Evolutionary conservation across 2,329 filamentous ascomycete species (phyloP).

Genomic region (Penicillium sp.): DNA sequence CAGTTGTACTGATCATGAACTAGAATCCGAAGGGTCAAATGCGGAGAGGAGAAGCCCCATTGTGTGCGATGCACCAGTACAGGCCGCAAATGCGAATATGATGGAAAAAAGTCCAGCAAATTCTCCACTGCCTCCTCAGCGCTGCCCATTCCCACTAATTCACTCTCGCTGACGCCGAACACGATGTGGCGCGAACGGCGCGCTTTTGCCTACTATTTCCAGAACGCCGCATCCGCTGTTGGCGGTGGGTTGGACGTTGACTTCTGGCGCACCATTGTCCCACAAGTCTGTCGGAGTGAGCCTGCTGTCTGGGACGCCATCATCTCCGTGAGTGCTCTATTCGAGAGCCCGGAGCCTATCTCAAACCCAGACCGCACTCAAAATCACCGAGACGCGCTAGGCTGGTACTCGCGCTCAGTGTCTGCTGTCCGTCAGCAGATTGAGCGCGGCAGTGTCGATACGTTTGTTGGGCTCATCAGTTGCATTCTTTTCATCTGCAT

Average conservation of each 20-base stretch:
- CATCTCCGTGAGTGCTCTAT: conserved; percentile 40
- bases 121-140: neutral
- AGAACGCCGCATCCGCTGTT: conserved; percentile 33
- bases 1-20: conserved; percentile 4
- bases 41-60: conserved; percentile 37
- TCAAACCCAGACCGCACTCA: conserved; percentile 15
- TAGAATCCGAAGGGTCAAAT: conserved; percentile 38
- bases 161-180: conserved; percentile 25
- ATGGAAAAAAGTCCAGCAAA: conserved; percentile 6
- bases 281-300: conserved; percentile 38
- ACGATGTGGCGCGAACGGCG: conserved; percentile 37
- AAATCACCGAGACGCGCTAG: conserved; percentile 30
- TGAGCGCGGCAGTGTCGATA: conserved; percentile 26
- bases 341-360: conserved; percentile 31
- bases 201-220: conserved; percentile 43
- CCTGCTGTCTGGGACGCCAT: conserved; percentile 44
- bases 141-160: conserved; percentile 7
- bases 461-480: conserved; percentile 34
- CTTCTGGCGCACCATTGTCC: conserved; percentile 41
- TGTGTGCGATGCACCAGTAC: conserved; percentile 36
- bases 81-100: conserved; percentile 38
- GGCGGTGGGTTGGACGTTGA: conserved; percentile 37
- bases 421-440: conserved; percentile 30
- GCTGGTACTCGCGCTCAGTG: conserved; percentile 37
- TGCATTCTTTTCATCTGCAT: conserved; percentile 40